Evolutionary conservation across 2,329 filamentous ascomycete genomes (phyloP).

Genomic region (Ramichloridium luteum): DNA sequence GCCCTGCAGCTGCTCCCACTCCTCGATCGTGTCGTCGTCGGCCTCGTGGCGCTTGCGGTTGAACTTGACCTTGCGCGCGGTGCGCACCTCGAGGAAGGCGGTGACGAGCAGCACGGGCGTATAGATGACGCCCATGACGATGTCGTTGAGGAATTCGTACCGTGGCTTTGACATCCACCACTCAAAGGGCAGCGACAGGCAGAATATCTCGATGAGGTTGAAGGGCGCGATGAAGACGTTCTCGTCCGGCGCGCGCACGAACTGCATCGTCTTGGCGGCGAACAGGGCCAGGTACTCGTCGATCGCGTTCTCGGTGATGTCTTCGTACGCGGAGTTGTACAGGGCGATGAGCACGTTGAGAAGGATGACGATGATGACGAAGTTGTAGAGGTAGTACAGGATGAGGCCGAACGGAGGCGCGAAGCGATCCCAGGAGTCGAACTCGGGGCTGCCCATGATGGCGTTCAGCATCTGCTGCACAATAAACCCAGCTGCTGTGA

Average conservation of each 20-base stretch:
- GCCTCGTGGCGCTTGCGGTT: constrained; percentile 73
- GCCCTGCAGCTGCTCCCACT: constrained; percentile 75
- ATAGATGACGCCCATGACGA: constrained; percentile 78
- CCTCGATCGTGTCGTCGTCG: constrained; percentile 78
- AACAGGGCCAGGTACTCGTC: constrained; percentile 95
- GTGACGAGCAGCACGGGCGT: constrained; percentile 70
- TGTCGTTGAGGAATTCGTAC: constrained; percentile 78
- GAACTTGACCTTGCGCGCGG: constrained; percentile 30
- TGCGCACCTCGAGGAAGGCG: constrained; percentile 43
- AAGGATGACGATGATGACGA: constrained; percentile 88
- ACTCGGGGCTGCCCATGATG: constrained; percentile 85
- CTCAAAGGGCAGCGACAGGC: constrained; percentile 69
- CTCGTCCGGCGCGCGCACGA: constrained; percentile 90
- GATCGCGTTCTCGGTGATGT: constrained; percentile 82
- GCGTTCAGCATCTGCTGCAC: constrained; percentile 75
- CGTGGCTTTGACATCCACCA: constrained; percentile 75
- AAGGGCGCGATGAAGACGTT: constrained; percentile 96
- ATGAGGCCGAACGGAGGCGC: constrained; percentile 86
- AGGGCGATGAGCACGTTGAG: constrained; percentile 94
- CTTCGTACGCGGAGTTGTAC: constrained; percentile 92
- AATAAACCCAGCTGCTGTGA: constrained; percentile 55
- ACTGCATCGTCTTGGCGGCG: constrained; percentile 89
- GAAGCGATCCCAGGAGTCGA: constrained; percentile 74
- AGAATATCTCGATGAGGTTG: constrained; percentile 80
- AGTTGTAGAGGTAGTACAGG: constrained; percentile 95